phyloP scores from a whole-genome alignment of 495 filamentous ascomycete species.

The Hyaloscypha finlandica region DNA sequence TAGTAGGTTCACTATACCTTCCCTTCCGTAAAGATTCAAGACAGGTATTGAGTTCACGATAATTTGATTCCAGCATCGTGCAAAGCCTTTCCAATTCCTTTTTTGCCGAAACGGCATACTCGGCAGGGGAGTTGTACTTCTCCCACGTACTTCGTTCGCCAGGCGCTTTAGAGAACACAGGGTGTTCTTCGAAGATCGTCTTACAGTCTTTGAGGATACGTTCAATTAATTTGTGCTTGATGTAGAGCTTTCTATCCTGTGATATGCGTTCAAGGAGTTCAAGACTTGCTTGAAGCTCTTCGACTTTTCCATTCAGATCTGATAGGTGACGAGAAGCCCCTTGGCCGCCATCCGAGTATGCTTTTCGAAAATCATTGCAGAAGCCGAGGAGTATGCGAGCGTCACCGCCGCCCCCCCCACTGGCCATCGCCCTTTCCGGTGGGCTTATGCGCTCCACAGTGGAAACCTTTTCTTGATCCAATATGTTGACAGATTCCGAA shows the following conservation, averaged over 20 bases:
- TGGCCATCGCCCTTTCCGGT: too few relatives aligned
- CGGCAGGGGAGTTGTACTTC: neutral
- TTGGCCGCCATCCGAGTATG: neutral
- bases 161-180: neutral
- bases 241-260: neutral
- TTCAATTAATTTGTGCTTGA: neutral
- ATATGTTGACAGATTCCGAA: too few relatives aligned
- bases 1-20: too few relatives aligned
- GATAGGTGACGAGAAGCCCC: slow-evolving; percentile 3
- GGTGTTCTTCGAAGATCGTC: neutral
- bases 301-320: neutral
- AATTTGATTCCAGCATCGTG: neutral
- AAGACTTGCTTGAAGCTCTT: neutral
- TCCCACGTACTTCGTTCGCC: neutral
- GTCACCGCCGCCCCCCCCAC: neutral
- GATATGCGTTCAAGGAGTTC: neutral
- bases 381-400: neutral
- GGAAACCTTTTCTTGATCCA: too few relatives aligned
- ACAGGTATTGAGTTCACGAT: neutral
- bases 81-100: neutral
- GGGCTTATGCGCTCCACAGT: too few relatives aligned
- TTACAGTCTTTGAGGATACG: neutral
- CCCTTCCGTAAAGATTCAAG: neutral
- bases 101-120: neutral
- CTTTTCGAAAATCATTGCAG: neutral